These are phyloP conservation scores for Candida railenensis DNA, from an alignment of 805 yeast species.

Conservation along the genomic window DNA sequence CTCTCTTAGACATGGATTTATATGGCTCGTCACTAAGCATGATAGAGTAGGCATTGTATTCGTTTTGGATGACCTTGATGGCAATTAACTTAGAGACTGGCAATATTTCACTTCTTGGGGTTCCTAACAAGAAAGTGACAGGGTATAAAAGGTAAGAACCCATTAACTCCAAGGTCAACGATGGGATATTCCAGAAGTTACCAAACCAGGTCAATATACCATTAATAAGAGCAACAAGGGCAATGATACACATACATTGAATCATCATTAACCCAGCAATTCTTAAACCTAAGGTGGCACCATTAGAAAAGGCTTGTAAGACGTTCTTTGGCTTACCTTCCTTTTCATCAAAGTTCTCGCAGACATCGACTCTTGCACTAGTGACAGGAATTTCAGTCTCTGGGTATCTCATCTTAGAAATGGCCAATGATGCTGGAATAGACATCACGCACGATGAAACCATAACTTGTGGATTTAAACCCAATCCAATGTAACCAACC, in stretches of 20 bases:
- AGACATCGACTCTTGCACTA: slow-evolving; percentile 46
- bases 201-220: slow-evolving; percentile 62
- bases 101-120: slow-evolving; percentile 51
- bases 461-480: slow-evolving; percentile 60
- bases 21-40: slow-evolving; percentile 42
- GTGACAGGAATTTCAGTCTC: slow-evolving; percentile 57
- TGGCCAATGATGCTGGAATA: slow-evolving; percentile 62
- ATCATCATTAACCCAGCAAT: slow-evolving; percentile 58
- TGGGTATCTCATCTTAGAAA: slow-evolving; percentile 58
- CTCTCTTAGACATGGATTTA: slow-evolving; percentile 48
- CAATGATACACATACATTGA: slow-evolving; percentile 61
- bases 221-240: slow-evolving; percentile 54
- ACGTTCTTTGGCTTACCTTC: slow-evolving; percentile 44
- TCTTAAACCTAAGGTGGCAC: slow-evolving; percentile 56
- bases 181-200: slow-evolving; percentile 56
- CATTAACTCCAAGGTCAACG: slow-evolving; percentile 54
- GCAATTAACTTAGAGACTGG: slow-evolving; percentile 53
- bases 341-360: slow-evolving; percentile 30
- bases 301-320: slow-evolving; percentile 57
- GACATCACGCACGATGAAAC: slow-evolving; percentile 71
- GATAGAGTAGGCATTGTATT: slow-evolving; percentile 53
- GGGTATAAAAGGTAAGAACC: slow-evolving; percentile 60
- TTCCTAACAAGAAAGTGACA: slow-evolving; percentile 57
- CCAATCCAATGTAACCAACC: slow-evolving; percentile 62
- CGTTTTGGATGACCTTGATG: slow-evolving; percentile 59